Conservation (phyloP, 176 grass and related monocot genomes). For the Olyra latifolia region DNA sequence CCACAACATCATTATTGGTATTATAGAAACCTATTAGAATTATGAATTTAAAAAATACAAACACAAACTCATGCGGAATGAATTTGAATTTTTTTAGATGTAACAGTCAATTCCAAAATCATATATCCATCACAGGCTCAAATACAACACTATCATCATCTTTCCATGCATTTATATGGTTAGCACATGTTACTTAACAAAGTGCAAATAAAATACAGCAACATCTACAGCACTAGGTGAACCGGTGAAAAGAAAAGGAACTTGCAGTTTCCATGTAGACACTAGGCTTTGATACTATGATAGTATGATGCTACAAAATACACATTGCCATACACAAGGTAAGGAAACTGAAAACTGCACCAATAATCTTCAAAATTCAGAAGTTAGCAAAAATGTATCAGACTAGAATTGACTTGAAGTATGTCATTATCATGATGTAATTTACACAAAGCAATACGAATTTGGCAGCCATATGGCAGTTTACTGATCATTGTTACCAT, state of each 20-base stretch:
- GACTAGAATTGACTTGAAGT: not conserved
- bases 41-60: not conserved
- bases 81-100: not conserved
- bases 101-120: not conserved
- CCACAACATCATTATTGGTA: not conserved
- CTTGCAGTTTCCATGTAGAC: not conserved
- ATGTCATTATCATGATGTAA: not conserved
- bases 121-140: not conserved
- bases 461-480: not conserved
- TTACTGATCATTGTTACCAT: not conserved
- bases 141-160: not conserved
- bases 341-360: not conserved
- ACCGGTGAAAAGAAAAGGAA: not conserved
- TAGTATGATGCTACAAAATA: not conserved
- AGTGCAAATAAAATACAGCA: not conserved
- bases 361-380: not conserved
- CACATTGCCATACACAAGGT: not conserved
- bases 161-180: not conserved
- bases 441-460: not conserved
- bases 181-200: not conserved
- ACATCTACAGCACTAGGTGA: not conserved
- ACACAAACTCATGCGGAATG: not conserved
- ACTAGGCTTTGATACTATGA: not conserved
- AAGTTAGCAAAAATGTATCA: not conserved
- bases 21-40: not conserved